Base-by-base conservation (phyloP, 177 flowering plant genomes). In the Vitis hybrid region DNA sequence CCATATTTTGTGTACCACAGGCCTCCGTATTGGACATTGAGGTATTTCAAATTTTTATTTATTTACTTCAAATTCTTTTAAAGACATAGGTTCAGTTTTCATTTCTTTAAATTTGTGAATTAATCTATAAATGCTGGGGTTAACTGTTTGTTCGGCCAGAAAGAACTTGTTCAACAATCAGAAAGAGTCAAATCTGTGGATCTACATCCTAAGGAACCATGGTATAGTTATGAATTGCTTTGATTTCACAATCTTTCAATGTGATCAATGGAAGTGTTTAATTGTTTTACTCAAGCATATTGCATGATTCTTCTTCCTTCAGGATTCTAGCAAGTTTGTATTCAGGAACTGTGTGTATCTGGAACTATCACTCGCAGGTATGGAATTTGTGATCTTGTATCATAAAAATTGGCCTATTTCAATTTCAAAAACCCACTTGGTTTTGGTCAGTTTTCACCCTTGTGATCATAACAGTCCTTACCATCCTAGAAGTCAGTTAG, bases 121-220 rank as follows among this genome's bases (percentile, higher is more conserved):
- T 53, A 39, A 5, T 39, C 48, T 39, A 39, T 39, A 39, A 39
- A 39, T 39, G 48, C 48, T 39, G 48, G 2, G 48, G 48, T 5
- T 7, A 39, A 39, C 48, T 53, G n/a, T 12, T 53, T 53, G 14
- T n/a, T 53, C 5, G 71, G 70, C 71, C 89, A 87, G 91, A 78
- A 85, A 58, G 81, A 86, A 75, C 80, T 86, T 26, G 85, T 87
- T 2, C 88, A 86, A 75, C 77, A 85, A 74, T 88, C 88, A 10
- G 89, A 85, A 52, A 81, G 87, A 78, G 88, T 86, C 19, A 86
- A 88, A 62, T 86, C 89, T n/a, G 85, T 88, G 59, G 89, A 88
- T 84, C 83, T 87, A 4, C 91, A 87, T 71, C 91, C 91, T 0
- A 80, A 87, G 10, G 89, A 87, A 72, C 91, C 91, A 87, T 87